Base-by-base conservation (phyloP, 1,139 yeast species). In the Yamadazyma pseudoaaseri region DNA sequence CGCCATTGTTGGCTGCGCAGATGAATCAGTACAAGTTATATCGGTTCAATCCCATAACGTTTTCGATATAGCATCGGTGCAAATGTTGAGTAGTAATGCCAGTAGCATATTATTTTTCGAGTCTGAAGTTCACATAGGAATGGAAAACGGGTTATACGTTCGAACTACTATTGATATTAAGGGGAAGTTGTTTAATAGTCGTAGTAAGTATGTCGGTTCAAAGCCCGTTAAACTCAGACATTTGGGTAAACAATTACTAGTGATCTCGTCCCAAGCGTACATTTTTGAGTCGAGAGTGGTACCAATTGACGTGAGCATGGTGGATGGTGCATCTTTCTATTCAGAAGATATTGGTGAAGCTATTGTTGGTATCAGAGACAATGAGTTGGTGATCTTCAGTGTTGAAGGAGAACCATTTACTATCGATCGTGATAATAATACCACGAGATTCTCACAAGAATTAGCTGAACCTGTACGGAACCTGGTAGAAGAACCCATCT, bases 131-230 rank as follows among this genome's bases (percentile, higher is more conserved):
- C 95, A 89, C 56, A 74, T 87, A 33, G 97, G 97, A 1, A 69
- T 90, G 68, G 73, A 66, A 16, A 86, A 80, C 54, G 98, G 98
- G 21, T 76, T 89, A 1, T 86, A 84, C 58, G 80, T 82, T 3
- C 65, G 81, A 20, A 76, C 87, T 1, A 30, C 36, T 7, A 62
- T 63, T 47, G 55, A 59, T 1, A 52, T 65, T 3, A 67, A 81
- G 3, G 97, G 96, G 1, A 73, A 74, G 31, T 58, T 90, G 10
- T 65, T 77, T 1, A 83, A 82, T 42, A 76, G 90, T 0, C 66
- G 86, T 44, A 76, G 79, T n/a, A 80, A 84, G 51, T 87, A 80
- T 51, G 60, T 85, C 34, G 97, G 96, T 0, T 70, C 84, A 0
- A 67, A 69, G 24, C 77, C 86, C 0, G 82, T 89, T 1, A 48